Base-by-base conservation (phyloP, 1,284 basidiomycete genomes). In the Rhodotorula sp. region DNA sequence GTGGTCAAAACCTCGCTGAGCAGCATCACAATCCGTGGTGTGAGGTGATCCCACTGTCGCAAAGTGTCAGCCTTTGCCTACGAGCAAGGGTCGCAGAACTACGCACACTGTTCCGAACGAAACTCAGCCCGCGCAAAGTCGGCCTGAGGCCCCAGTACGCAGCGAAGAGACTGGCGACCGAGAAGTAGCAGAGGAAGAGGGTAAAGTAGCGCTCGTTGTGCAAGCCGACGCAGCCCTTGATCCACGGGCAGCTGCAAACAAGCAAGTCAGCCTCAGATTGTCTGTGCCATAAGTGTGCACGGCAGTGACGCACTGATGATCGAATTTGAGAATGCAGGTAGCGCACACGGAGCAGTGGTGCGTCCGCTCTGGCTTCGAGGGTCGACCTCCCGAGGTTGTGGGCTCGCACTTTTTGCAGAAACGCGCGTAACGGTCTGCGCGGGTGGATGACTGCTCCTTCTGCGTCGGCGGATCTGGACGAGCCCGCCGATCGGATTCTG, bases 281-380 rank as follows among this genome's bases (percentile, higher is more conserved):
- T 48, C 5, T 14, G 12, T 7, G 19, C 54, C 49, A 42, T 44
- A 57, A 52, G 50, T 58, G 25, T 0, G 10, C 17, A 71, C 48
- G 77, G 65, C 17, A 54, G 9, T 41, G 23, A 80, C 82, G 82
- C 79, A 93, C 92, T 97, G 94, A 79, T 97, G 94, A 79, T 97
- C 94, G 82, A 91, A 98, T 80, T 97, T 93, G 63, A 98, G 82
- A 34, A 97, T 87, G 81, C 97, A 99, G 64, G 87, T 87, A 74
- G 92, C 91, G 82, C 96, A 99, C 75, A 97, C 89, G 16, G 90
- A 87, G 83, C 96, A 99, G 82, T 99, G 97, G 81, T 99, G 96
- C 4, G 95, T 86, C 80, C 97, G 89, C 89, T 97, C 84, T 92
- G 95, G 95, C 78, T 92, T 90, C 63, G 86, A 77, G 7, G 82